Evolutionary conservation across 202 grass and related monocot genomes (phyloP).

Genomic region (Brachypodium distachyon): DNA sequence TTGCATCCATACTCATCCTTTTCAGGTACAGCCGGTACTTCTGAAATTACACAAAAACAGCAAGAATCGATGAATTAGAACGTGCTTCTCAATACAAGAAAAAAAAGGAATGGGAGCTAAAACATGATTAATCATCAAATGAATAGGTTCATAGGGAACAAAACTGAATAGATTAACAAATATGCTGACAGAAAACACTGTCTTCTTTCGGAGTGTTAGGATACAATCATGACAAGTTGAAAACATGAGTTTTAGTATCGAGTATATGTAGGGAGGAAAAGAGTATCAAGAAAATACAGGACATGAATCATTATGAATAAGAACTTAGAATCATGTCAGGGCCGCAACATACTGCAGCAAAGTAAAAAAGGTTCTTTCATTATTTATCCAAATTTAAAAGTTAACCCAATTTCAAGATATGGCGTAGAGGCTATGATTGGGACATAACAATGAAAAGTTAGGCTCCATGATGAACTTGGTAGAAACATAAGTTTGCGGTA

Average conservation of each 20-base stretch:
- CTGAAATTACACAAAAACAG: conserved; percentile 40
- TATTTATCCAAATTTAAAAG: neutral
- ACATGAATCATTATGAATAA: neutral
- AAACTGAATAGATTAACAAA: neutral
- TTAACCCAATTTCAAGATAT: neutral
- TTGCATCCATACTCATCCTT: conserved; percentile 59
- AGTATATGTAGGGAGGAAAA: neutral
- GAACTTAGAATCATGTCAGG: neutral
- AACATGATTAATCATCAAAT: neutral
- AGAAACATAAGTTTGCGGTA: neutral
- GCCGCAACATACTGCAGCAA: neutral
- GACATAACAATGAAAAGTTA: neutral
- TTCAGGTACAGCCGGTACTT: conserved; percentile 93
- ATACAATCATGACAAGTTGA: neutral
- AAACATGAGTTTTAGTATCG: neutral
- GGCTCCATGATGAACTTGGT: neutral
- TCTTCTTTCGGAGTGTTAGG: conserved; percentile 1
- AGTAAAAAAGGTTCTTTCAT: neutral
- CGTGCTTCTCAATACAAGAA: neutral
- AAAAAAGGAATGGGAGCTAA: neutral
- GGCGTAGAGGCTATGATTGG: neutral
- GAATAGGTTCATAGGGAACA: neutral
- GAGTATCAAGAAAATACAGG: neutral
- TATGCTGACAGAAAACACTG: neutral
- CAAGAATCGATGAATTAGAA: neutral